Evolutionary conservation across 2,329 filamentous ascomycete species (phyloP).

Genomic region (Thelonectria blattea): DNA sequence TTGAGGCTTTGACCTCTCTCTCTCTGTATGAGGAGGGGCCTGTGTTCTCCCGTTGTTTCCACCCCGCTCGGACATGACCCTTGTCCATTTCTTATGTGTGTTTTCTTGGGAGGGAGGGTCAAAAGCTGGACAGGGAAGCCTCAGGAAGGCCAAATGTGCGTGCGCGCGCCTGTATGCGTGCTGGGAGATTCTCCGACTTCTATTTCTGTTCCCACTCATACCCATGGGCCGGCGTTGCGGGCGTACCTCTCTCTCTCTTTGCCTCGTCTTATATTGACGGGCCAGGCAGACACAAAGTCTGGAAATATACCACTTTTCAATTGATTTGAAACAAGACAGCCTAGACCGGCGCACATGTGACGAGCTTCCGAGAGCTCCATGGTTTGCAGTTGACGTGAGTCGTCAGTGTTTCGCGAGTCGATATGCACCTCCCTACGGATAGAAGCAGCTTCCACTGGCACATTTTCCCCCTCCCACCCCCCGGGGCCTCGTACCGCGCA

Average conservation of each 20-base stretch:
- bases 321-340: conserved; percentile 16
- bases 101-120: neutral
- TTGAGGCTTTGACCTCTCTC: conserved; percentile 24
- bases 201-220: conserved; percentile 8
- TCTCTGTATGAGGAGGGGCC: conserved; percentile 11
- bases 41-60: conserved; percentile 17
- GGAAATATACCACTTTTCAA: conserved; percentile 11
- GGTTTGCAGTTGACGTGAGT: too few species aligned
- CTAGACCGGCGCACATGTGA: neutral
- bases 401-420: neutral
- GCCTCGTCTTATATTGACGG: neutral
- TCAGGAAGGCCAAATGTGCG: neutral
- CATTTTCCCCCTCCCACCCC: neutral
- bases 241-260: neutral
- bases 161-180: neutral
- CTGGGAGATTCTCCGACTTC: conserved; percentile 12
- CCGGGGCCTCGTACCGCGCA: conserved; percentile 5
- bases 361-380: neutral
- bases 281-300: conserved; percentile 1
- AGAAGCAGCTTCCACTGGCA: neutral
- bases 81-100: conserved; percentile 6
- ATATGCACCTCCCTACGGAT: too few species aligned
- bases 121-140: neutral
- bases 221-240: conserved; percentile 16
- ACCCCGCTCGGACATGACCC: conserved; percentile 20